Percentiles rank a stretch among this genome's conserved stretches.
phyloP scores from a whole-genome alignment of 306 rosid species.

The Medicago ruthenica region DNA sequence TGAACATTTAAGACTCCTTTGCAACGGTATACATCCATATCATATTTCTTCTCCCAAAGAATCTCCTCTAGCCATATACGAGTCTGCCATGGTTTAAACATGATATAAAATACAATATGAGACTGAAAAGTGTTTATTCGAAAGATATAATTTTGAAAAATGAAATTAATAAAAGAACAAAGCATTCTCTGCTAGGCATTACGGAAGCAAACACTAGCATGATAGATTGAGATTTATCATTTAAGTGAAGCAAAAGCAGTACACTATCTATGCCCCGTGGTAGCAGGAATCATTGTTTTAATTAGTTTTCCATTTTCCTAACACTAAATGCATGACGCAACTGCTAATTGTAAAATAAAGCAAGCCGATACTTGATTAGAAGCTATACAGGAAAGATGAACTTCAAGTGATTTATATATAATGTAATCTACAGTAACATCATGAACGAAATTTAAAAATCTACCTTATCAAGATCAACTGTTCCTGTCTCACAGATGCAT shows the following conservation, averaged over 20 bases:
- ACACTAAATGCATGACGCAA: too few species aligned
- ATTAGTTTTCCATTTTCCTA: too few species aligned
- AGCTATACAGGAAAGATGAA: slow-evolving; percentile 6
- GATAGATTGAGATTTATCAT: background rate
- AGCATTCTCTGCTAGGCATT: slow-evolving; percentile 21
- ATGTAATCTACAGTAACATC: slow-evolving; percentile 25
- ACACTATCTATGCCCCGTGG: too few species aligned
- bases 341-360: background rate
- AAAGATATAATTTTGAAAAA: slow-evolving; percentile 22
- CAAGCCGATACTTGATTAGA: slow-evolving; percentile 17
- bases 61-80: slow-evolving; percentile 92
- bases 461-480: slow-evolving; percentile 87
- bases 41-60: slow-evolving; percentile 94
- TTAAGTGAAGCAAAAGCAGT: slow-evolving; percentile 14
- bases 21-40: slow-evolving; percentile 93
- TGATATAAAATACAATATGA: slow-evolving; percentile 24
- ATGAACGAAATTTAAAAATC: slow-evolving; percentile 26
- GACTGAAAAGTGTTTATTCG: slow-evolving; percentile 6
- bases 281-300: too few species aligned
- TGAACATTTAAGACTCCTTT: slow-evolving; percentile 73
- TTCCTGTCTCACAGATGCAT: slow-evolving; percentile 64
- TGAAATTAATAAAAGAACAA: slow-evolving; percentile 7
- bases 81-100: slow-evolving; percentile 53
- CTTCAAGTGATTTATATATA: slow-evolving; percentile 8
- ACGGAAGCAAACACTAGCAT: background rate